These are phyloP conservation scores for Neurospora cerealis DNA, from an alignment of 495 filamentous ascomycete species.

Conservation along the genomic window DNA sequence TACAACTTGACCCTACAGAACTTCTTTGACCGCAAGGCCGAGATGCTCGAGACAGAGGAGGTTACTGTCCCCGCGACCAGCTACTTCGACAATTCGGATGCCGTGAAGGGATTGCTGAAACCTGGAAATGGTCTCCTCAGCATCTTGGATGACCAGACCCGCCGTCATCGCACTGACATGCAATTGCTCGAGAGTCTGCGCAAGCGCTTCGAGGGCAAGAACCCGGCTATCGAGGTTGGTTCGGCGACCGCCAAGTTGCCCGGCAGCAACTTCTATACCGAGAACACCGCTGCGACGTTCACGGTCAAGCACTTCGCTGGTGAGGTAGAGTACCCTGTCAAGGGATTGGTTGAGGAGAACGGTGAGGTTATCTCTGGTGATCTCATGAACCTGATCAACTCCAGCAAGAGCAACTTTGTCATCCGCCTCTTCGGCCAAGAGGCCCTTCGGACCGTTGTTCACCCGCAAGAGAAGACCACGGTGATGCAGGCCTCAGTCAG, in stretches of 20 bases:
- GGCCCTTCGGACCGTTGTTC: slow-evolving; percentile 76
- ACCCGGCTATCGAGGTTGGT: slow-evolving; percentile 73
- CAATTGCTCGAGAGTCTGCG: slow-evolving; percentile 83
- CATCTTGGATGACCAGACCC: slow-evolving; percentile 92
- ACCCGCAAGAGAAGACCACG: slow-evolving; percentile 80
- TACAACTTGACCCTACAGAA: slow-evolving; percentile 90
- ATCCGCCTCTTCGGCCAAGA: slow-evolving; percentile 87
- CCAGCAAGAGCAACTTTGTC: slow-evolving; percentile 80
- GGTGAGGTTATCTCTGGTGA: slow-evolving; percentile 93
- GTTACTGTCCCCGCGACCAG: slow-evolving; percentile 79
- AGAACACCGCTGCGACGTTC: slow-evolving; percentile 66
- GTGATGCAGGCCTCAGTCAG: slow-evolving; percentile 96
- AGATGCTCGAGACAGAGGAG: slow-evolving; percentile 86
- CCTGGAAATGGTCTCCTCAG: slow-evolving; percentile 83
- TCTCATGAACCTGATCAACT: slow-evolving; percentile 87
- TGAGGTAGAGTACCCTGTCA: slow-evolving; percentile 88
- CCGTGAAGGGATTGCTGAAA: slow-evolving; percentile 82
- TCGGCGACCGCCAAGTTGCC: slow-evolving; percentile 56
- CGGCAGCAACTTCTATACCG: slow-evolving; percentile 73
- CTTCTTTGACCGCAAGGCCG: slow-evolving; percentile 90
- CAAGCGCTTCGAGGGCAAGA: slow-evolving; percentile 90
- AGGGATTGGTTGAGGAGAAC: slow-evolving; percentile 83
- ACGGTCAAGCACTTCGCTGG: slow-evolving; percentile 92
- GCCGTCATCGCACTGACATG: slow-evolving; percentile 74
- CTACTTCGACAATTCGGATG: slow-evolving; percentile 96